Conservation (phyloP, 2,329 filamentous ascomycete genomes). For the Ceratocystiopsis minuta region DNA sequence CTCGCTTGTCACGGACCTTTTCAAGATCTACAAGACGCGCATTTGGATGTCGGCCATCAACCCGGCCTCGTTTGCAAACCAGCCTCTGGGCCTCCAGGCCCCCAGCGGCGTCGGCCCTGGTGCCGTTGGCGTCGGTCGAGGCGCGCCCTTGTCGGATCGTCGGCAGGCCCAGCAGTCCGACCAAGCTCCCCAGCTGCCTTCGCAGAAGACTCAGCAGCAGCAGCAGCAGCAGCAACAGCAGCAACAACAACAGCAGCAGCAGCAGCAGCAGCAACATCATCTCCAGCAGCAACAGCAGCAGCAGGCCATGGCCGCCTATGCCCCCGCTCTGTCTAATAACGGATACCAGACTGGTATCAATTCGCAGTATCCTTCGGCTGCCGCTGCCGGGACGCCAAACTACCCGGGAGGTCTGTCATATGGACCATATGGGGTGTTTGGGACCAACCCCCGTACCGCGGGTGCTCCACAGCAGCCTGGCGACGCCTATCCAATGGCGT, state of each 20-base stretch:
- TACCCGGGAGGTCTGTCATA: constrained; percentile 17
- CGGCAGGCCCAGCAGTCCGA: constrained; percentile 25
- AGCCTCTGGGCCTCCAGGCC: constrained; percentile 52
- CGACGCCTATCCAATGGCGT: constrained; percentile 24
- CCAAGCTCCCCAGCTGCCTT: constrained; percentile 12
- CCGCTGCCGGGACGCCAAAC: constrained; percentile 8
- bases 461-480: constrained; percentile 12
- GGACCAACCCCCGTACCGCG: constrained; percentile 18
- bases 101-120: constrained; percentile 49
- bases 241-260: neutral
- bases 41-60: constrained; percentile 99
- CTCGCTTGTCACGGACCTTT: constrained; percentile 85
- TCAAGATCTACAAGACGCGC: constrained; percentile 97
- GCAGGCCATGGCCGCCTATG: neutral
- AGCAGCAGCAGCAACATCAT: constrained; percentile 4
- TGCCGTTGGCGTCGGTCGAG: constrained; percentile 39
- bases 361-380: constrained; percentile 2
- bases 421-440: constrained; percentile 26
- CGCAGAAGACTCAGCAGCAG: constrained; percentile 6
- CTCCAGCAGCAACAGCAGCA: constrained; percentile 2
- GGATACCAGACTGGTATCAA: constrained; percentile 9
- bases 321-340: constrained; percentile 1
- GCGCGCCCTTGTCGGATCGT: constrained; percentile 27
- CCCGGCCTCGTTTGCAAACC: constrained; percentile 80
- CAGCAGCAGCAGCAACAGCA: constrained; percentile 1